A percentile compares a stretch with the other conserved stretches of the same genome.
Conservation (phyloP, 768 basidiomycete species). For the Boletales sp. region DNA sequence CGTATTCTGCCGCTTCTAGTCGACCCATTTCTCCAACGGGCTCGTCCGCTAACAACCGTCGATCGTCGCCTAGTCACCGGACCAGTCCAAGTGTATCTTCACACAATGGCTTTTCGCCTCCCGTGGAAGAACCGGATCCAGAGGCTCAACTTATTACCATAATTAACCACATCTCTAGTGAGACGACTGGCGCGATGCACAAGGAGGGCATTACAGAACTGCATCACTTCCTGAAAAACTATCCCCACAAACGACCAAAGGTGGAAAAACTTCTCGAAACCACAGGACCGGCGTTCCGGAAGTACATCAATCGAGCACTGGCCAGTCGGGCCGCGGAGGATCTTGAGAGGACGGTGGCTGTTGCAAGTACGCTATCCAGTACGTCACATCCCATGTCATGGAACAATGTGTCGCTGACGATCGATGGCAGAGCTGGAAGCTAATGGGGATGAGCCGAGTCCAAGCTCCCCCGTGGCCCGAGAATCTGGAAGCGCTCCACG, state of each 20-base stretch:
- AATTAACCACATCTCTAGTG: slow-evolving; percentile 83
- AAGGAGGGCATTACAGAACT: slow-evolving; percentile 94
- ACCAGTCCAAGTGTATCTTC: slow-evolving; percentile 71
- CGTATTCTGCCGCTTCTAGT: slow-evolving; percentile 59
- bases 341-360: slow-evolving; percentile 71
- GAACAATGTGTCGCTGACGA: slow-evolving; percentile 6
- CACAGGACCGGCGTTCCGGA: slow-evolving; percentile 86
- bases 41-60: slow-evolving; percentile 52
- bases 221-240: slow-evolving; percentile 87
- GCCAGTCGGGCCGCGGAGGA: slow-evolving; percentile 88
- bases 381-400: slow-evolving; percentile 26
- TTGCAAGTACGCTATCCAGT: slow-evolving; percentile 85
- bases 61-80: slow-evolving; percentile 58
- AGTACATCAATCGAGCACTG: slow-evolving; percentile 85
- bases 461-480: slow-evolving; percentile 28
- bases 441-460: slow-evolving; percentile 40
- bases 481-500: slow-evolving; percentile 32
- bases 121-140: slow-evolving; percentile 80
- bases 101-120: slow-evolving; percentile 47
- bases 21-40: slow-evolving; percentile 71
- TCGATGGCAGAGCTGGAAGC: slow-evolving; percentile 56
- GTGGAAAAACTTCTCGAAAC: slow-evolving; percentile 88
- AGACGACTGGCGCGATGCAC: slow-evolving; percentile 84
- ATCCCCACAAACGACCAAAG: slow-evolving; percentile 77
- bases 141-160: slow-evolving; percentile 80